Base-by-base conservation (phyloP, 768 basidiomycete genomes). In the Erythrobasidium yunnanense region DNA sequence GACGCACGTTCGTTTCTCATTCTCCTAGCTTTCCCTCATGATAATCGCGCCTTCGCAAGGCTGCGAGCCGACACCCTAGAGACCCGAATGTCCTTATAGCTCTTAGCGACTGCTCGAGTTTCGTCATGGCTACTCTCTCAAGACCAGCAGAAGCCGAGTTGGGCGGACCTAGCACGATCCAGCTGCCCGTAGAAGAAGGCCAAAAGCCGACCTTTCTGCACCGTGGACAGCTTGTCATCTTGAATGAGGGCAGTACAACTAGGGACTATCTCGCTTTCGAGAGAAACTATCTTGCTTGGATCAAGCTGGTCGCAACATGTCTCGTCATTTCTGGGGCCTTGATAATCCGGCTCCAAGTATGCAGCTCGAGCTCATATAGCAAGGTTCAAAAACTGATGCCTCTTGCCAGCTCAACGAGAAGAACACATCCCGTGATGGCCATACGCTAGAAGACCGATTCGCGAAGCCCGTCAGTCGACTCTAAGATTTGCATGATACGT, bases 261-360 rank as follows among this genome's bases (percentile, higher is more conserved):
- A 20, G 56, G 17, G 56, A 58, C 35, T 58, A 42, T 58, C 38
- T 58, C 18, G 56, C 56, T 4, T 58, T 45, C 38, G 56, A 58
- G 27, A 20, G 56, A 6, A 58, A 58, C 25, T 58, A 42, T 38
- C 25, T 58, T 7, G 33, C 56, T 20, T 58, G 56, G 56, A 47
- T 58, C 4, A 58, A 58, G 25, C 56, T 58, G 15, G 45, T 47
- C 22, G 56, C 27, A 8, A 42, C 56, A 30, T 58, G 56, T 27
- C 17, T 58, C 2, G 56, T 58, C 56, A 58, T 58, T 17, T 58
- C 56, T 6, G 56, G 56, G 2, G 56, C 34, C 7, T 45, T 58
- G 30, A 42, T 58, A 2, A 58, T 58, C 23, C 56, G 56, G 7
- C 27, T 58, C 8, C 56, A 58, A 30, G 56, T 58, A 35, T 29